These are phyloP conservation scores for Zopfia rhizophila DNA, from an alignment of 2,329 filamentous ascomycete species.

Conservation along the genomic window DNA sequence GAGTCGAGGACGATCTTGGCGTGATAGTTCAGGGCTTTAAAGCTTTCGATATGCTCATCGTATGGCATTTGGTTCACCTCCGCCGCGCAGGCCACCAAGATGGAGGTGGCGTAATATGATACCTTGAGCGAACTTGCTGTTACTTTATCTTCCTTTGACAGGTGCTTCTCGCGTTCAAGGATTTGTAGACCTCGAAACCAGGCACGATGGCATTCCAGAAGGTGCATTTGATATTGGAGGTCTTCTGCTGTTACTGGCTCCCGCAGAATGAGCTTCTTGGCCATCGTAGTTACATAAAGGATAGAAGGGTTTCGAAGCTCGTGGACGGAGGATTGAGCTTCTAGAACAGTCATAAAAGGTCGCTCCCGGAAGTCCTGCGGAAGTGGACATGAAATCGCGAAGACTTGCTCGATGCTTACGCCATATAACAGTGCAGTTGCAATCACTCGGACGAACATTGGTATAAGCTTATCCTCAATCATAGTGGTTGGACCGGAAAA, in stretches of 20 bases:
- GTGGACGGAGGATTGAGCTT: conserved; percentile 28
- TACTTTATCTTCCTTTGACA: conserved; percentile 24
- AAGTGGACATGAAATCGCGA: conserved; percentile 12
- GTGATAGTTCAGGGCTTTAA: conserved; percentile 30
- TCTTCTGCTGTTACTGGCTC: conserved; percentile 12
- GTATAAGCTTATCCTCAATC: conserved; percentile 29
- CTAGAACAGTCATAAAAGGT: conserved; percentile 21
- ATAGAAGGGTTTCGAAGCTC: conserved; percentile 34
- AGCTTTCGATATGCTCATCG: conserved; percentile 28
- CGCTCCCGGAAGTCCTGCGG: conserved; percentile 6
- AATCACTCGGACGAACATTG: conserved; percentile 34
- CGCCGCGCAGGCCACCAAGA: conserved; percentile 21
- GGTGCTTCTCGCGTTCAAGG: conserved; percentile 8
- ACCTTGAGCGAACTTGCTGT: conserved; percentile 28
- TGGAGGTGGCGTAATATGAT: conserved; percentile 20
- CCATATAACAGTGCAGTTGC: conserved; percentile 32
- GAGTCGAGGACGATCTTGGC: conserved; percentile 30
- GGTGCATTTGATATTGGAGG: conserved; percentile 12
- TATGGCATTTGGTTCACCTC: conserved; percentile 20
- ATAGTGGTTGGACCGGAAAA: conserved; percentile 3
- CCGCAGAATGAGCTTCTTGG: conserved; percentile 13
- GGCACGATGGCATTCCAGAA: conserved; percentile 27
- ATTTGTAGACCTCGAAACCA: conserved; percentile 22
- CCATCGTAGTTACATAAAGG: conserved; percentile 7
- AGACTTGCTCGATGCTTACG: conserved; percentile 18